Base-by-base conservation (phyloP, 371 early-diverging fungal genomes). In the Apophysomyces elegans region DNA sequence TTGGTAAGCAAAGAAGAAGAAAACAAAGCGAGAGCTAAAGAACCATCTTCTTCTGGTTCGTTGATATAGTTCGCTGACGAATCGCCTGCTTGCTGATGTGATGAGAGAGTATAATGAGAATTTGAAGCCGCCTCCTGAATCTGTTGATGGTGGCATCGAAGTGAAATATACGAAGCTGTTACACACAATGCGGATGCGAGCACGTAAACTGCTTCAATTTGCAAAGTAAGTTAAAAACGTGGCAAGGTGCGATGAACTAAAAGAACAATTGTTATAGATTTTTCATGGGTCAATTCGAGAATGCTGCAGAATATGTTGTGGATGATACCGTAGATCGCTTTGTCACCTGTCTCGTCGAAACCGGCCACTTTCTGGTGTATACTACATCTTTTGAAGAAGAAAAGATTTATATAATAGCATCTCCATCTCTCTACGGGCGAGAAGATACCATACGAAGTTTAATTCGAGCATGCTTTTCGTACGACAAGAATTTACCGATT, bases 241-340 rank as follows among this genome's bases (percentile, higher is more conserved):
- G 21, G 39, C 1, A 11, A 47, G 18, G 50, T 2, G 35, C 6
- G 26, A 32, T 9, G 21, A 41, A 18, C 32, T 45, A 50, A 18
- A 26, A 26, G 5, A 7, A 5, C 8, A 2, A 8, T 45, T 21
- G 21, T 26, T 38, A 6, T 38, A 88, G 86, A 58, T 84, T 83
- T 4, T 84, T 92, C 63, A 88, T 85, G 43, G 76, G 79, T 5
- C 86, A 88, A 5, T 85, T 92, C 46, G 92, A 92, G 65, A 91
- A 91, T 72, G 80, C 91, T 5, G 85, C 91, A 4, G 92, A 93
- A 71, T 93, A 92, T 62, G 74, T 80, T 8, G 74, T 93, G 35
- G 75, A 72, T 46, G 84, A 78, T 32, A 83, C 71, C 60, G 72
- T 78, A 68, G 84, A 76, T 9, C 69, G 73, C 11, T 69, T 92